These are phyloP conservation scores for Colletotrichum caudatum DNA, from an alignment of 2,329 filamentous ascomycete species.

Conservation along the genomic window DNA sequence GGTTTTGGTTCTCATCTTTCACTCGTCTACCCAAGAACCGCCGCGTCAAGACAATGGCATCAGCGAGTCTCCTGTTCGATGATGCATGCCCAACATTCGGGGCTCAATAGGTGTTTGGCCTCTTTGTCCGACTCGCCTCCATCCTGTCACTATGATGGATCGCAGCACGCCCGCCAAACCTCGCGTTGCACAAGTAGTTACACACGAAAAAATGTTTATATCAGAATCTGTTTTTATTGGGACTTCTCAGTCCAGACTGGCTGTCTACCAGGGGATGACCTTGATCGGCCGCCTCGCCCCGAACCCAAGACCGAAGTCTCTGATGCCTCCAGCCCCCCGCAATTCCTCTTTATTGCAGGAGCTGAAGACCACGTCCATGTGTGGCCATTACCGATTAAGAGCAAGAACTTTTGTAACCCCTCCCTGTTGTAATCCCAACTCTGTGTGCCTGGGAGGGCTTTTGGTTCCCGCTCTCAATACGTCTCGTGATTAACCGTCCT, in stretches of 20 bases:
- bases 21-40: background rate
- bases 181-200: background rate
- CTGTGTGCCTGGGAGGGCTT: conserved; percentile 53
- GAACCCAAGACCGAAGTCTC: conserved; percentile 52
- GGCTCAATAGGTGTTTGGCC: background rate
- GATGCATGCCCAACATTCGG: background rate
- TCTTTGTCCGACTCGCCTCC: background rate
- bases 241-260: conserved; percentile 58
- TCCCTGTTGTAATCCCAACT: conserved; percentile 51
- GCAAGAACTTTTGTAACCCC: conserved; percentile 46
- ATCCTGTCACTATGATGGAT: background rate
- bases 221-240: conserved; percentile 53
- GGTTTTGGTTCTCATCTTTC: background rate
- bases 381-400: conserved; percentile 45
- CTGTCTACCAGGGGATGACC: conserved; percentile 48
- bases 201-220: conserved; percentile 8
- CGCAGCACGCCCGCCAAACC: background rate
- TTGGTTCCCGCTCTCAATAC: conserved; percentile 52
- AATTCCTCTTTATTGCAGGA: conserved; percentile 41
- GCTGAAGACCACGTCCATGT: conserved; percentile 42
- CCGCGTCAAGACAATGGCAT: background rate
- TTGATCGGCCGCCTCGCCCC: conserved; percentile 47
- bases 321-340: conserved; percentile 45
- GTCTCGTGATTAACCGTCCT: conserved; percentile 41
- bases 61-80: background rate